Percentiles rank a stretch among this genome's conserved stretches.
Conservation (phyloP, 345 rosid genomes). For the Cardiospermum halicacabum region DNA sequence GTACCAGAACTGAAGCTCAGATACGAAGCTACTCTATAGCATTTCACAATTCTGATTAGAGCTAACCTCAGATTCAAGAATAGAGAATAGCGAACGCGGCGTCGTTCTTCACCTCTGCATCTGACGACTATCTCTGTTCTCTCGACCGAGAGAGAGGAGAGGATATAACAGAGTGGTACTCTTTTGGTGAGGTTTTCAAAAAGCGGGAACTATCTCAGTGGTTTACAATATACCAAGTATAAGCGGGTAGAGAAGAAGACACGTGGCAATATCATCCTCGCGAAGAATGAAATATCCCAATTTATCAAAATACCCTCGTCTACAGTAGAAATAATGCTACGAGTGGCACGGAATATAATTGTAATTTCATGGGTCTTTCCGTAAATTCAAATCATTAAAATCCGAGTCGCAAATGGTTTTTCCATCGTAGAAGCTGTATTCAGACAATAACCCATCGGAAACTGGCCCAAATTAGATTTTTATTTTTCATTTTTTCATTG, state of each 20-base stretch:
- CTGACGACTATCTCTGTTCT: neutral
- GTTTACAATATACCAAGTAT: conserved; percentile 30
- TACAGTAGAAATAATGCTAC: neutral
- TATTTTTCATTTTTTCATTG: neutral
- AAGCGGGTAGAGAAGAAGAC: conserved; percentile 50
- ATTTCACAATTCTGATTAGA: conserved; percentile 22
- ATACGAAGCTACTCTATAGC: conserved; percentile 21
- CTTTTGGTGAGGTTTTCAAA: conserved; percentile 4
- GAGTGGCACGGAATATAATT: neutral
- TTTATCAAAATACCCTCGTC: conserved; percentile 19
- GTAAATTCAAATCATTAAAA: conserved; percentile 14
- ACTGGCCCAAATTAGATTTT: neutral
- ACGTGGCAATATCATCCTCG: conserved; percentile 61
- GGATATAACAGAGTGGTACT: conserved; percentile 27
- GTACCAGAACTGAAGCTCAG: conserved; percentile 18
- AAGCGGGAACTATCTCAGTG: conserved; percentile 60
- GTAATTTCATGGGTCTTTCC: neutral
- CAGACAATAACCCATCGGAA: conserved; percentile 5
- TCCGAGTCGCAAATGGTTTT: conserved; percentile 25
- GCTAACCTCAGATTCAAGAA: conserved; percentile 10
- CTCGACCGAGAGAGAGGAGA: conserved; percentile 9
- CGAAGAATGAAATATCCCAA: neutral
- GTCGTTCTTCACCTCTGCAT: conserved; percentile 1
- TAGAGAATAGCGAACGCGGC: neutral
- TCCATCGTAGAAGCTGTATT: conserved; percentile 12